Evolutionary conservation across 495 filamentous ascomycete species (phyloP), one percentile per base, ranked within the genome.

Genomic region (Penicillium pulvis): DNA sequence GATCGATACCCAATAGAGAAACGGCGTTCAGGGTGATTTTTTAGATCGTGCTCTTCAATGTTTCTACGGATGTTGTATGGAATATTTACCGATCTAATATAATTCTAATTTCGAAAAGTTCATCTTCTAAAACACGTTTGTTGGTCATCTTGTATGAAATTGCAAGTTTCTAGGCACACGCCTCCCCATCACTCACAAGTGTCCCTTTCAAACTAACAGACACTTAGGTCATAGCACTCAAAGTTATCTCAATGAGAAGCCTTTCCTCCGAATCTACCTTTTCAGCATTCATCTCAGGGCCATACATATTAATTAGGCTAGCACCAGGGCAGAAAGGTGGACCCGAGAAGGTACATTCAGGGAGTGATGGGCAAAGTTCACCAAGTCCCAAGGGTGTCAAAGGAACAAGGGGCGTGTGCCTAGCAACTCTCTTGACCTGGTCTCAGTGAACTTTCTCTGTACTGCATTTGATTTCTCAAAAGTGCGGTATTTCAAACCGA

Each of bases 31-130:
- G 46, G 55, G 48, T 58, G 51, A 30, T n/a, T 9, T 9, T 51
- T 53, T 66, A 44, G 46, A 58, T 42, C 50, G 26, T 39, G 28
- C 30, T 56, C 31, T 52, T 63, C 31, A 49, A 35, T 60, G n/a
- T 47, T 54, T 51, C 28, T 47, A 46, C 14, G 19, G 39, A 51
- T 51, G 19, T 54, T 51, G 24, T 55, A 53, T 52, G 57, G 31
- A 48, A 51, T 58, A 31, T 56, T 50, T 61, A 61, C 44, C 30
- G 28, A 53, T 47, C 47, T 63, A 57, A 63, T 66, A 53, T 61
- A 56, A 63, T 48, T 50, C 0, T 58, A 58, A 58, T 58, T 44
- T 17, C 26, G 48, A 59, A 53, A 59, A 52, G 4, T 14, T 24
- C 30, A 51, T 4, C 33, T 36, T 36, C 33, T 28, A 28, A 28